Base-by-base conservation (phyloP, 306 rosid species). In the Lupinus albus region DNA sequence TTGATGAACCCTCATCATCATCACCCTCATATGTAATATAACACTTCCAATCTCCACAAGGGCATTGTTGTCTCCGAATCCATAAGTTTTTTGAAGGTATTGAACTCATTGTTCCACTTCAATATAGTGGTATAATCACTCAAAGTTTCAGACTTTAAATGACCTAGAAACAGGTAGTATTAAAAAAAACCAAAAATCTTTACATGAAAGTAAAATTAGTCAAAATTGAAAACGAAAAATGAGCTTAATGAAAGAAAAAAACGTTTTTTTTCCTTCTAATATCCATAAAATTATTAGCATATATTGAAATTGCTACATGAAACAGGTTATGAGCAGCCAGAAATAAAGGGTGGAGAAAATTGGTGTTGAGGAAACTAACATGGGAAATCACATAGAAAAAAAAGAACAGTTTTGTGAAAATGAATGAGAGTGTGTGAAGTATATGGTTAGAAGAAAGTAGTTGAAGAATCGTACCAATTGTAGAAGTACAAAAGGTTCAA, bases 31-130 rank as follows among this genome's bases (percentile, higher is more conserved):
- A 64, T 16, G 96, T 81, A 70, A 90, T 75, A 55, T 82, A 90
- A 73, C 99, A 93, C 53, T 90, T 90, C 97, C 97, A 93, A 86
- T 93, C 99, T 52, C 99, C 95, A 78, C 99, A 93, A 10, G 99
- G 99, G 79, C 97, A 93, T 80, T 88, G 97, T 47, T 88, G 96
- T 78, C 91, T 77, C 65, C 88, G 85, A 81, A 90, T 88, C 94
- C 99, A 93, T 67, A 88, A 69, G 78, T 76, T 88, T 71, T 86
- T 89, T 1, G 86, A 80, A 14, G 94, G 84, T 18, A 81, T 38
- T 7, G 90, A 76, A 2, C 81, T 54, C 99, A 93, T 89, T 35
- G n/a, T 47, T 51, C 13, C 56, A 61, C 67, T 70, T 41, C 41
- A 63, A 56, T 30, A 11, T n/a, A 39, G 17, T 14, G 46, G 71